phyloP scores from a whole-genome alignment of 208 protist species.

The Trypanosoma grayi region DNA sequence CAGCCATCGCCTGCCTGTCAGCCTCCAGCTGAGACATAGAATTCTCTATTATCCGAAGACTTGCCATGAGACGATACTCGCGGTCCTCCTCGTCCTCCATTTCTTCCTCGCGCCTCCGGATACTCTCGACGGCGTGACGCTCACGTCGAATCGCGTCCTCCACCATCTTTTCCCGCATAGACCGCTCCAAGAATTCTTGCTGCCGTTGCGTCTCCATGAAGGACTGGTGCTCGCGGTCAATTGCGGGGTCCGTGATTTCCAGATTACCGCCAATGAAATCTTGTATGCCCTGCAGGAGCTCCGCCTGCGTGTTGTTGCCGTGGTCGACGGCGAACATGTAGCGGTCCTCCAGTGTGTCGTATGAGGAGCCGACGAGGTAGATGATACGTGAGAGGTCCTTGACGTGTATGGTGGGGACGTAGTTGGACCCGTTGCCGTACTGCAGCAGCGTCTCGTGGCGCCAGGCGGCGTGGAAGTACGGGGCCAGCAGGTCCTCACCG shows the following conservation, averaged over 20 bases:
- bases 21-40: not conserved
- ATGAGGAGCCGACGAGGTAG: conserved; percentile 62
- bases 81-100: not conserved
- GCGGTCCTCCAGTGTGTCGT: conserved; percentile 76
- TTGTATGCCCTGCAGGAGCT: conserved; percentile 69
- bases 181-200: not conserved
- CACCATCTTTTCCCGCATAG: not conserved
- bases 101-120: not conserved
- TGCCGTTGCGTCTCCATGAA: not conserved
- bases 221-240: conserved; percentile 10
- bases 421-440: conserved; percentile 82
- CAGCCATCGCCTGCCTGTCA: no score
- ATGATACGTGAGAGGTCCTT: conserved; percentile 83
- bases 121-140: not conserved
- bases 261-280: conserved; percentile 58
- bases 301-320: conserved; percentile 67
- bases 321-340: conserved; percentile 93
- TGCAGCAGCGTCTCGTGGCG: conserved; percentile 58
- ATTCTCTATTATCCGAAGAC: not conserved
- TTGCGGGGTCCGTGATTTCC: conserved; percentile 17
- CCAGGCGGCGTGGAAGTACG: conserved; percentile 71
- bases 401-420: conserved; percentile 92
- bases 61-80: not conserved
- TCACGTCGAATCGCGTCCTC: not conserved
- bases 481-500: conserved; percentile 71